Base-by-base conservation (phyloP, 768 basidiomycete genomes). In the Tubosaeta sp. region DNA sequence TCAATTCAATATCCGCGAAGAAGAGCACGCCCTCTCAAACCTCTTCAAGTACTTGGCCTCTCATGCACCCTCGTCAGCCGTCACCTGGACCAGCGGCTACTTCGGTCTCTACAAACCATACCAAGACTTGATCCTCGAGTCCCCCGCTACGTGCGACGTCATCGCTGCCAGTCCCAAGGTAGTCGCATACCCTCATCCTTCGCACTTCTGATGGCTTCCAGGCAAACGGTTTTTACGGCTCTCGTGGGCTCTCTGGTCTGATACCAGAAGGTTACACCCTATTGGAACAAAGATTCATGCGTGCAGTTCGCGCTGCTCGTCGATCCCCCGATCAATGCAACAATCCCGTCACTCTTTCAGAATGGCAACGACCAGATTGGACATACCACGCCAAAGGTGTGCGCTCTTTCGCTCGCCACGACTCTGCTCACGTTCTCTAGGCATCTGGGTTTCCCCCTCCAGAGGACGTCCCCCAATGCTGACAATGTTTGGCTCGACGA, bases 361-460 rank as follows among this genome's bases (percentile, higher is more conserved):
- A 99, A 68, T 99, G 97, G 97, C 80, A 84, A 63, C 80, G 80
- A 57, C 72, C 77, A 22, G 91, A 87, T 4, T 99, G 97, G 97
- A 98, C 97, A 1, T 99, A 99, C 71, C 97, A 99, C 64, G 91
- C 97, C 25, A 99, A 99, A 79, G 97, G 95, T 95, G 55, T 9
- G 19, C 25, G 25, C 8, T 1, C 47, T 17, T 52, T 43, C 8
- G 11, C 31, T 31, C 34, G 11, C 29, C n/a, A 6, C 11, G 26
- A 27, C 10, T 17, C 27, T 37, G 12, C 52, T 48, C 43, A 65
- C 27, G 1, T 31, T 25, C 1, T 25, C 49, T 53, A 94, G 92
- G 93, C 32, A 82, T 94, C 33, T 97, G 93, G 93, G 65, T 93
- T 11, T 88, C 90, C 3, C 83, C 84, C 16, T 71, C 71, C 8